phyloP scores from a whole-genome alignment of 345 rosid species.

The Gossypium thurberi region DNA sequence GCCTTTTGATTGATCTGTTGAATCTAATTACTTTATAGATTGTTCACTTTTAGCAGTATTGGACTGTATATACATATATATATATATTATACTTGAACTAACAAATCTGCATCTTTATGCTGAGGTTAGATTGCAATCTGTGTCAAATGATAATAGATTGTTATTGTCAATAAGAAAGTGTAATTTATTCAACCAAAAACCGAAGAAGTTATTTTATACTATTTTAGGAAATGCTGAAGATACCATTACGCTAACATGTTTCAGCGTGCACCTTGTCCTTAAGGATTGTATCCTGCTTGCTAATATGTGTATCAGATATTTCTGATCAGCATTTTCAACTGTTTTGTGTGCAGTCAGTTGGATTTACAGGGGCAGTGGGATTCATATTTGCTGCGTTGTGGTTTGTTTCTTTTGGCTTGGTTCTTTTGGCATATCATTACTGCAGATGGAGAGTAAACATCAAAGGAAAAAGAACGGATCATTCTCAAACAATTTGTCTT shows the following conservation, averaged over 20 bases:
- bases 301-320: not conserved
- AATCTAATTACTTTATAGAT: not conserved
- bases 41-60: not conserved
- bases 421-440: conserved; percentile 52
- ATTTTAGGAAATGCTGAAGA: not conserved
- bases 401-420: conserved; percentile 79
- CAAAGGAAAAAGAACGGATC: conserved; percentile 39
- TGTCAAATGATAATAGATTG: not conserved
- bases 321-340: conserved; percentile 7
- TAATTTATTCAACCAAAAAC: not conserved
- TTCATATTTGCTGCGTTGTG: conserved; percentile 73
- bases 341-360: conserved; percentile 66
- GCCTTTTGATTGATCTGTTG: not conserved
- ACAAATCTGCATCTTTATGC: not conserved
- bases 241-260: not conserved
- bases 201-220: not conserved
- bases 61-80: not conserved
- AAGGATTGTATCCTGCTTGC: not conserved
- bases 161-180: not conserved
- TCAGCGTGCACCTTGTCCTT: not conserved
- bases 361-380: conserved; percentile 81
- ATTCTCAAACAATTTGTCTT: conserved; percentile 50
- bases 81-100: not conserved
- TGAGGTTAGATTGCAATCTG: not conserved
- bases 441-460: conserved; percentile 58